Conservation (phyloP, 768 basidiomycete species). For the Mycena crocata region DNA sequence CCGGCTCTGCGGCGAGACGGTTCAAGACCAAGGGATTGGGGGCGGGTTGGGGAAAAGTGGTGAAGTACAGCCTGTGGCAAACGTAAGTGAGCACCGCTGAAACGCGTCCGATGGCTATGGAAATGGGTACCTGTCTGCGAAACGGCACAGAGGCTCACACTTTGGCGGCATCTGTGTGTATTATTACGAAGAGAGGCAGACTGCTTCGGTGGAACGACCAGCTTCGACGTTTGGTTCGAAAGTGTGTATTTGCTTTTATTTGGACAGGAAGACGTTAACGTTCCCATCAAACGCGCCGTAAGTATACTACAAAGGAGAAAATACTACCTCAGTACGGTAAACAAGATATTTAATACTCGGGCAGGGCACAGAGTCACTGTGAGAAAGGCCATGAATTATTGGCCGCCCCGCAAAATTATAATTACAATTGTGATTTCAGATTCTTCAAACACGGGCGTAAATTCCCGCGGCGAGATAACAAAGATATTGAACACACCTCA, state of each 20-base stretch:
- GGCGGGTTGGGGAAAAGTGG: conserved; percentile 84
- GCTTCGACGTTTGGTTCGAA: background rate
- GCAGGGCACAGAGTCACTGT: conserved; percentile 8
- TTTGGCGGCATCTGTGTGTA: conserved; percentile 55
- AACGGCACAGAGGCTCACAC: conserved; percentile 85
- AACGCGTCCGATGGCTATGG: conserved; percentile 21
- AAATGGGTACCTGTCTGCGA: conserved; percentile 73
- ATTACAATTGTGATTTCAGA: conserved; percentile 18
- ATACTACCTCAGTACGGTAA: too few relatives aligned
- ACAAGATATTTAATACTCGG: background rate
- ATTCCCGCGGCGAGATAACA: background rate
- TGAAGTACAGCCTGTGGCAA: conserved; percentile 82
- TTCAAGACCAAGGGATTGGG: conserved; percentile 78
- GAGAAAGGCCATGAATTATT: background rate
- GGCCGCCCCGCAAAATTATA: too few relatives aligned
- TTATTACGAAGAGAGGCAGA: conserved; percentile 32
- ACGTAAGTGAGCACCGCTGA: conserved; percentile 25
- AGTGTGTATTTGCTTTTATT: too few relatives aligned
- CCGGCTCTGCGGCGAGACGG: conserved; percentile 60
- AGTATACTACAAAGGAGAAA: too few relatives aligned
- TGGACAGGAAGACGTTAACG: too few relatives aligned
- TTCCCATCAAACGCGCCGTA: too few relatives aligned
- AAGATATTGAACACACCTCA: conserved; percentile 8
- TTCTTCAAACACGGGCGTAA: background rate
- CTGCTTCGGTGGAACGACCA: conserved; percentile 9